phyloP scores from a whole-genome alignment of 164 flowering plant genomes.

The Sedum album region DNA sequence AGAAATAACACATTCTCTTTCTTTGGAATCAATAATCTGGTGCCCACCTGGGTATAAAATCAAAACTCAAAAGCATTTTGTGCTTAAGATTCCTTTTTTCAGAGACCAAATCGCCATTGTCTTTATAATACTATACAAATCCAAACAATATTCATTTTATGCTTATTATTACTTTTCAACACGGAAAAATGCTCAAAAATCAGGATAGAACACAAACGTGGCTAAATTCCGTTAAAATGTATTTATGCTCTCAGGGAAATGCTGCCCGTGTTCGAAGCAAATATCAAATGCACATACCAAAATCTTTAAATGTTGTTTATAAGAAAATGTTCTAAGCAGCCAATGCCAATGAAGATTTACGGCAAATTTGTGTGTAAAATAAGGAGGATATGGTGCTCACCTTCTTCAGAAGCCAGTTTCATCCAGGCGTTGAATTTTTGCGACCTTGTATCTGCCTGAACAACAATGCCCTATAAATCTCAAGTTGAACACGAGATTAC shows the following conservation, averaged over 20 bases:
- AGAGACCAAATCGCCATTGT: background rate
- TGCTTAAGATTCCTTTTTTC: background rate
- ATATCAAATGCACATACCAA: background rate
- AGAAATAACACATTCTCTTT: background rate
- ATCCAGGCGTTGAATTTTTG: slow-evolving; percentile 8
- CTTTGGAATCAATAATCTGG: background rate
- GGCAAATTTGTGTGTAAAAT: too few relatives aligned
- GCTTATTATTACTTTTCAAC: background rate
- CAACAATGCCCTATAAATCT: background rate
- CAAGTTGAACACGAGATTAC: background rate
- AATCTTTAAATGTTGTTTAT: background rate
- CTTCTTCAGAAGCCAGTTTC: slow-evolving; percentile 11
- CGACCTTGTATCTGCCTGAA: slow-evolving; percentile 9
- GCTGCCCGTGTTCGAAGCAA: background rate
- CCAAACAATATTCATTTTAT: background rate
- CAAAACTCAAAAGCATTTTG: background rate
- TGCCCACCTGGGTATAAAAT: background rate
- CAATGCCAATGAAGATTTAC: too few relatives aligned
- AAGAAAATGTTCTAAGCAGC: too few relatives aligned
- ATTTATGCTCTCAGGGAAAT: background rate
- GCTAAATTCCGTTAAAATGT: background rate
- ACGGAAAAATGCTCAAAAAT: background rate
- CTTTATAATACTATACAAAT: background rate
- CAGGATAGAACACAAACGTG: background rate
- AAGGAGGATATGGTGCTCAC: background rate